Conservation (phyloP, 106 monocot species). For the Dendrobium huoshanense region DNA sequence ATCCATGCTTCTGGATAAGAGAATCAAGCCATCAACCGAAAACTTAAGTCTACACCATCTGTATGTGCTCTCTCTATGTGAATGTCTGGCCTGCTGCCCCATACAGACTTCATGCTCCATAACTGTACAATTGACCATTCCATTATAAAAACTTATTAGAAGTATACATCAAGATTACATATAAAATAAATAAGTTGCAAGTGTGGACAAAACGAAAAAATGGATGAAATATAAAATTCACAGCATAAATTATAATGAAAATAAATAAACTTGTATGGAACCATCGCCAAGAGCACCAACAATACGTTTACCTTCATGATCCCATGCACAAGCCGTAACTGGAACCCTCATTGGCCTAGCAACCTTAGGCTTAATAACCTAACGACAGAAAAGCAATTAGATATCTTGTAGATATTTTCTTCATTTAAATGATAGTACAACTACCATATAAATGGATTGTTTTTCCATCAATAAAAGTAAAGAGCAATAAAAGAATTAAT, state of each 20-base stretch:
- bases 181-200: neutral
- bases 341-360: conserved; percentile 68
- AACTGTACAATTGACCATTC: conserved; percentile 28
- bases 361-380: conserved; percentile 99
- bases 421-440: neutral
- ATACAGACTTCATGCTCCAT: conserved; percentile 93
- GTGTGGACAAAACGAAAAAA: no score
- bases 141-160: neutral
- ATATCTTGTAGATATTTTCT: neutral
- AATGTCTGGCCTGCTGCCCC: conserved; percentile 98
- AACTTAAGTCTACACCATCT: conserved; percentile 92
- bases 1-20: conserved; percentile 92
- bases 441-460: neutral
- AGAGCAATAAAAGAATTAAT: neutral
- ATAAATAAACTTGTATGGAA: conserved; percentile 78
- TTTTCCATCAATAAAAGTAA: neutral
- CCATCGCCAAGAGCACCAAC: conserved; percentile 94
- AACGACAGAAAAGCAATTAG: conserved; percentile 3
- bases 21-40: conserved; percentile 68
- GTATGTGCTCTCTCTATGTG: conserved; percentile 61
- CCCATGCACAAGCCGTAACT: conserved; percentile 92
- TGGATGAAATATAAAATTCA: no score
- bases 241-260: neutral
- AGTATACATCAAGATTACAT: neutral
- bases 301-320: conserved; percentile 86